phyloP scores from a whole-genome alignment of 1,284 basidiomycete species.

The Sporisorium reilianum region DNA sequence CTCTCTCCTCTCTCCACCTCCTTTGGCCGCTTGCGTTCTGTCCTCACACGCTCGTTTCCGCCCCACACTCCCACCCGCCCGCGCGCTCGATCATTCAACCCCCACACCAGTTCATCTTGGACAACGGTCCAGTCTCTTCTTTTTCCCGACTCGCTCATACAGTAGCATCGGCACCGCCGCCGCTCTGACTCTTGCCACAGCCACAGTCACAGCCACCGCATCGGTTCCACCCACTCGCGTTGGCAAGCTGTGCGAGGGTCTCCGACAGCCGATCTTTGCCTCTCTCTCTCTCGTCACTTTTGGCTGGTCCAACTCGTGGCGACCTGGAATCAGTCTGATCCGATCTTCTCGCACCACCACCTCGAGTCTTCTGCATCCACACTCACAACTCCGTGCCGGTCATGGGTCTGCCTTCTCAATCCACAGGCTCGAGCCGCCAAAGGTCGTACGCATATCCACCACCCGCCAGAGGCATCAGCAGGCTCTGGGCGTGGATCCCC shows the following conservation, averaged over 20 bases:
- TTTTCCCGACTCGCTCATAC: background rate
- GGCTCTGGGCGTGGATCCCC: conserved; percentile 50
- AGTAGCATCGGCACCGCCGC: no score
- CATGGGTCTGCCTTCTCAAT: conserved; percentile 33
- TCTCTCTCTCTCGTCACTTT: conserved; percentile 4
- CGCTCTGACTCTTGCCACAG: background rate
- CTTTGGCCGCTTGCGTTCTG: background rate
- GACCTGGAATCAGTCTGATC: background rate
- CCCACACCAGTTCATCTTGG: conserved; percentile 7
- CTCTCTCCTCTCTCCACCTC: background rate
- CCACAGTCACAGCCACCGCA: no score
- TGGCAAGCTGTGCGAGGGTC: background rate
- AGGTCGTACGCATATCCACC: conserved; percentile 41
- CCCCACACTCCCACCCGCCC: background rate
- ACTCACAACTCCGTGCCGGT: conserved; percentile 16
- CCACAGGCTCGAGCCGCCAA: conserved; percentile 32
- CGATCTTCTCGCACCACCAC: background rate
- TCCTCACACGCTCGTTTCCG: background rate
- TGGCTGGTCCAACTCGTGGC: conserved; percentile 25
- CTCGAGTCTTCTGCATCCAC: background rate
- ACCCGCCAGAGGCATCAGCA: conserved; percentile 37
- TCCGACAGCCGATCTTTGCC: background rate
- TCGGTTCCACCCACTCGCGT: background rate
- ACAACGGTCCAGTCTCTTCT: background rate
- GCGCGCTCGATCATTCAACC: background rate